Percentiles rank a stretch among this genome's conserved stretches.
Evolutionary conservation across 2,329 filamentous ascomycete genomes (phyloP).

Genomic region (Apiospora kogelbergensis): DNA sequence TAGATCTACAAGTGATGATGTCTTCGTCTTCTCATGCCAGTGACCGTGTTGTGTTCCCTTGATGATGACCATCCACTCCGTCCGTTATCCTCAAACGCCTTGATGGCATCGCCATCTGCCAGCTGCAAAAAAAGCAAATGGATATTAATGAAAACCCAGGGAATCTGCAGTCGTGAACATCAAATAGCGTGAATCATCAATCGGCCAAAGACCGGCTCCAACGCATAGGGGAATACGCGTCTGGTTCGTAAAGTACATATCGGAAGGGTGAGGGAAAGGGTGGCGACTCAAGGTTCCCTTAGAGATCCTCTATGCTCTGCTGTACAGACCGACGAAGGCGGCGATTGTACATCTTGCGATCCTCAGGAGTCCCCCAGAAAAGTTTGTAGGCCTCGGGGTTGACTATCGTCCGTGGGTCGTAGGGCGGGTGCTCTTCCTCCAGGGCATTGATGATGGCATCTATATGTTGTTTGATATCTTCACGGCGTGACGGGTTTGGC

Average conservation of each 20-base stretch:
- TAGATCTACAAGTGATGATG: background rate
- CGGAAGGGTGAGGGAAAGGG: background rate
- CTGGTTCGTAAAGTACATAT: background rate
- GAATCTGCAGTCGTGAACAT: background rate
- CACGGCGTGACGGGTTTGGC: slow-evolving; percentile 56
- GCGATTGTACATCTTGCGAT: slow-evolving; percentile 83
- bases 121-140: slow-evolving; percentile 2
- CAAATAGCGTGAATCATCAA: slow-evolving; percentile 12
- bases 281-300: background rate
- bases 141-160: slow-evolving; percentile 2
- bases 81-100: slow-evolving; percentile 6
- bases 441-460: slow-evolving; percentile 77
- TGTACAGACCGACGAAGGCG: slow-evolving; percentile 77
- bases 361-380: slow-evolving; percentile 78
- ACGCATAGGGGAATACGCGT: background rate
- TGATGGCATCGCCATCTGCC: background rate
- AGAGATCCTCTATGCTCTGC: slow-evolving; percentile 60
- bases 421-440: slow-evolving; percentile 86
- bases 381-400: slow-evolving; percentile 83
- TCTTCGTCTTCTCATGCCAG: background rate
- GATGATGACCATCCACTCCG: background rate
- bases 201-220: background rate
- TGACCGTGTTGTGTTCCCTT: slow-evolving; percentile 3
- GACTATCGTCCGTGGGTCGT: slow-evolving; percentile 86
- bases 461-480: slow-evolving; percentile 81